A percentile compares a stretch with the other conserved stretches of the same genome.
These are phyloP conservation scores for Fennellomyces sp. DNA, from an alignment of 371 early-diverging fungal species.

Conservation along the genomic window DNA sequence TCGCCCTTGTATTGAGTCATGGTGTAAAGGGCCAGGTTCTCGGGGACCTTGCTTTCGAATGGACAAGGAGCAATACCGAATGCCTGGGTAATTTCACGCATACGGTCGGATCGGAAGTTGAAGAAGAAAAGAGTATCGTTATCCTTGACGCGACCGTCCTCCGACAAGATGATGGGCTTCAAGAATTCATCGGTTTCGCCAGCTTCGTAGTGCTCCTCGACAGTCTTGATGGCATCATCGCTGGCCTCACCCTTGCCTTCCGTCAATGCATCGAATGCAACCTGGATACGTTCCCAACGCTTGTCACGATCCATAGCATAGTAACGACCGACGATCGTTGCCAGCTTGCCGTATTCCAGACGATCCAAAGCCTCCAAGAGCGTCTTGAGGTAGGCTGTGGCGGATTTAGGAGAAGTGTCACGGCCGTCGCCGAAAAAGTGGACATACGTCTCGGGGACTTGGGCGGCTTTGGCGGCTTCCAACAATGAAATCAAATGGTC, in stretches of 20 bases:
- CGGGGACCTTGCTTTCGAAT: constrained; percentile 81
- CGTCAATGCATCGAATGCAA: constrained; percentile 91
- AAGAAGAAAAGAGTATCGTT: constrained; percentile 90
- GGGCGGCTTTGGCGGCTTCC: constrained; percentile 81
- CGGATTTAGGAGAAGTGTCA: constrained; percentile 95
- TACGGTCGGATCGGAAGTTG: constrained; percentile 98
- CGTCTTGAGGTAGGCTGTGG: constrained; percentile 73
- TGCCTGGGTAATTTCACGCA: constrained; percentile 94
- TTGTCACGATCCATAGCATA: constrained; percentile 99
- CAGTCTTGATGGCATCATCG: constrained; percentile 70
- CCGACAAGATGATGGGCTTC: constrained; percentile 92
- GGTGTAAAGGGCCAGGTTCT: constrained; percentile 84
- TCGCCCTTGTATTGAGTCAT: constrained; percentile 99
- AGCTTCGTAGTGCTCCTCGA: constrained; percentile 82
- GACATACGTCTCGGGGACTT: constrained; percentile 88
- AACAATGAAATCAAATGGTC: constrained; percentile 90
- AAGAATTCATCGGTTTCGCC: constrained; percentile 98
- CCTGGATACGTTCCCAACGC: constrained; percentile 97
- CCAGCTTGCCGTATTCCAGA: constrained; percentile 84
- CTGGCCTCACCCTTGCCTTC: constrained; percentile 81
- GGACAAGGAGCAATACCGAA: constrained; percentile 90
- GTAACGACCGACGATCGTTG: constrained; percentile 97
- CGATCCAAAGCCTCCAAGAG: constrained; percentile 69
- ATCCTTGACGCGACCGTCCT: constrained; percentile 78
- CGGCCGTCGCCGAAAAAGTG: constrained; percentile 99